Evolutionary conservation across 495 filamentous ascomycete genomes (phyloP).

Genomic region (Massariosphaeria phaeospora): DNA sequence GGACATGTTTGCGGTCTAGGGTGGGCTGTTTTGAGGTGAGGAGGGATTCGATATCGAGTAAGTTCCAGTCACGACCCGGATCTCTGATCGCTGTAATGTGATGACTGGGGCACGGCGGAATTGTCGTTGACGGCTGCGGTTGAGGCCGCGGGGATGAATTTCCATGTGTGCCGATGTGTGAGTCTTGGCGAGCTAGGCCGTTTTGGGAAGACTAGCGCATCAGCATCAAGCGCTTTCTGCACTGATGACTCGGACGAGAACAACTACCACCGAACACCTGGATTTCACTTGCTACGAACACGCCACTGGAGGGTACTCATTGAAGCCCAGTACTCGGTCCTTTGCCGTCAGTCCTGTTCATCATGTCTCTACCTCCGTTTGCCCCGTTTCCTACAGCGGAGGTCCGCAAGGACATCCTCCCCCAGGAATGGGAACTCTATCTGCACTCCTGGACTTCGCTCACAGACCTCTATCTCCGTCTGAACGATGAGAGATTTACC

Average conservation of each 20-base stretch:
- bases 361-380: constrained; percentile 58
- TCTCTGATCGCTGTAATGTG: constrained; percentile 40
- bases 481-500: constrained; percentile 51
- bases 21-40: neutral
- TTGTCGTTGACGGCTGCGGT: constrained; percentile 36
- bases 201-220: constrained; percentile 31
- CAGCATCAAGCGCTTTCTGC: neutral
- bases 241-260: neutral
- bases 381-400: constrained; percentile 68
- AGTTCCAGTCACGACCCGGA: constrained; percentile 61
- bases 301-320: too few relatives aligned
- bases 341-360: neutral
- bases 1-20: constrained; percentile 34
- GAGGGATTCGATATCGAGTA: constrained; percentile 10
- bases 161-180: constrained; percentile 23
- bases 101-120: constrained; percentile 40
- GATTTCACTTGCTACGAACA: too few relatives aligned
- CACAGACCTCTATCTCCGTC: constrained; percentile 56
- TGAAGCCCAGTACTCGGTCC: too few relatives aligned
- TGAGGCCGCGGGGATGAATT: constrained; percentile 3
- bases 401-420: constrained; percentile 59
- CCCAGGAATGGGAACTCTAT: constrained; percentile 72
- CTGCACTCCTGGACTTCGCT: constrained; percentile 72
- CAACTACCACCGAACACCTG: too few relatives aligned
- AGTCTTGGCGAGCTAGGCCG: constrained; percentile 41